Evolutionary conservation across 345 rosid species (phyloP).

Genomic region (Eucalyptus curtisii): DNA sequence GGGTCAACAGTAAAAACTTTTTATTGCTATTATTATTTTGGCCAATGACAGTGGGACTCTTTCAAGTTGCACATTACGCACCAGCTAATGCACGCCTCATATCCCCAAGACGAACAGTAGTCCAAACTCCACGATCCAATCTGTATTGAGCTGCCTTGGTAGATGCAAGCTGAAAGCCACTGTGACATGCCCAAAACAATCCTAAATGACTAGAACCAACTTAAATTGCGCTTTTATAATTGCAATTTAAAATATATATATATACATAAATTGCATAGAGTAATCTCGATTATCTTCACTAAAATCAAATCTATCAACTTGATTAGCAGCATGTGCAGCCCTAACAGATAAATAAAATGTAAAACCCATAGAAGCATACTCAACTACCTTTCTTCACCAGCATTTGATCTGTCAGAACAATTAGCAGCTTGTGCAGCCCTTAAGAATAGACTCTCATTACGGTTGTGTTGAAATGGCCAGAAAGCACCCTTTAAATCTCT

Average conservation of each 20-base stretch:
- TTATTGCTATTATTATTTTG: background rate
- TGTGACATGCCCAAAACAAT: background rate
- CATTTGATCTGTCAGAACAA: conserved; percentile 15
- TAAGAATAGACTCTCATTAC: conserved; percentile 34
- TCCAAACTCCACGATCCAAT: conserved; percentile 51
- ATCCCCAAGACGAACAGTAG: conserved; percentile 32
- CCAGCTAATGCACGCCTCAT: conserved; percentile 58
- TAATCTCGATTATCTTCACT: background rate
- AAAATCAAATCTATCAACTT: background rate
- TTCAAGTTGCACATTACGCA: background rate
- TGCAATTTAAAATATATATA: background rate
- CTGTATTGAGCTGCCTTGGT: conserved; percentile 47
- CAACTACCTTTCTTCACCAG: conserved; percentile 28
- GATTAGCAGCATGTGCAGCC: background rate
- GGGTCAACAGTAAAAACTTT: background rate
- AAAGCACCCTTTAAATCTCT: conserved; percentile 44
- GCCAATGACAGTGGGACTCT: background rate
- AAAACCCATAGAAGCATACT: background rate
- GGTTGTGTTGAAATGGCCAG: conserved; percentile 59
- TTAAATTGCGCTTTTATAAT: background rate
- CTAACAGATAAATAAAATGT: background rate
- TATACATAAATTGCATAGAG: background rate
- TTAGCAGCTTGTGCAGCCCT: conserved; percentile 50
- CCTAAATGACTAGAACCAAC: background rate
- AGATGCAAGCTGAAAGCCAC: conserved; percentile 48